Evolutionary conservation across 1,139 yeast genomes (phyloP).

Genomic region (Suhomyces coccinellae): DNA sequence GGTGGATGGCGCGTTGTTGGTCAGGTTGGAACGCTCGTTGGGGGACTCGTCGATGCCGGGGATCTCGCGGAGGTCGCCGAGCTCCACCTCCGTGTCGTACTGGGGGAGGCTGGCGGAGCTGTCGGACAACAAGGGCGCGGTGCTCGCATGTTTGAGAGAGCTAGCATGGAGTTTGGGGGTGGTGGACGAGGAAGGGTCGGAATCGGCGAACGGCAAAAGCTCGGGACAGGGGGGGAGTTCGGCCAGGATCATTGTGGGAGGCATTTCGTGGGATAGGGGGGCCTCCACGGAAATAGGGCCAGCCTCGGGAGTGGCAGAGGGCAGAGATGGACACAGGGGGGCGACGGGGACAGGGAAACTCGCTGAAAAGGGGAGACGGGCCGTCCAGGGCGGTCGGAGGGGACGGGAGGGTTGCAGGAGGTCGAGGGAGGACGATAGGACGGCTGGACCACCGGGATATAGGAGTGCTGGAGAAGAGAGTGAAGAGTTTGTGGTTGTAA

Average conservation of each 20-base stretch:
- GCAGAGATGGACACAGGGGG: neutral
- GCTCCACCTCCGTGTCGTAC: neutral
- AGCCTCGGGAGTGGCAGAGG: too few species aligned
- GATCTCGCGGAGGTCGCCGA: neutral
- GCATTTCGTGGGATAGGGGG: slow-evolving; percentile 4
- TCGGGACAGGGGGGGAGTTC: slow-evolving; percentile 9
- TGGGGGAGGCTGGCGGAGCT: slow-evolving; percentile 3
- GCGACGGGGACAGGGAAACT: neutral
- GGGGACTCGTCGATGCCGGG: neutral
- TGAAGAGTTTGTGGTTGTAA: slow-evolving; percentile 4
- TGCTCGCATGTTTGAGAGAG: slow-evolving; percentile 1
- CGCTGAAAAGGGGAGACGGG: neutral
- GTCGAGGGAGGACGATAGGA: neutral
- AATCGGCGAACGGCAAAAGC: slow-evolving; percentile 3
- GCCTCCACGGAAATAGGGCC: neutral
- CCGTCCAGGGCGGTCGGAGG: too few species aligned
- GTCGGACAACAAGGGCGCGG: slow-evolving; percentile 1
- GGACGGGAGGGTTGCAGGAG: neutral
- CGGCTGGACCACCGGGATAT: neutral
- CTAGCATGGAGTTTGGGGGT: slow-evolving; percentile 2
- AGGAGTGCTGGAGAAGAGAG: neutral
- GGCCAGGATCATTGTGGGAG: slow-evolving; percentile 9
- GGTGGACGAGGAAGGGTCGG: neutral
- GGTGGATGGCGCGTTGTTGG: slow-evolving; percentile 27
- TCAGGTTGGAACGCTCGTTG: slow-evolving; percentile 2